Base-by-base conservation (phyloP, 116 monocot genomes). In the Papilionanthe hybrid region DNA sequence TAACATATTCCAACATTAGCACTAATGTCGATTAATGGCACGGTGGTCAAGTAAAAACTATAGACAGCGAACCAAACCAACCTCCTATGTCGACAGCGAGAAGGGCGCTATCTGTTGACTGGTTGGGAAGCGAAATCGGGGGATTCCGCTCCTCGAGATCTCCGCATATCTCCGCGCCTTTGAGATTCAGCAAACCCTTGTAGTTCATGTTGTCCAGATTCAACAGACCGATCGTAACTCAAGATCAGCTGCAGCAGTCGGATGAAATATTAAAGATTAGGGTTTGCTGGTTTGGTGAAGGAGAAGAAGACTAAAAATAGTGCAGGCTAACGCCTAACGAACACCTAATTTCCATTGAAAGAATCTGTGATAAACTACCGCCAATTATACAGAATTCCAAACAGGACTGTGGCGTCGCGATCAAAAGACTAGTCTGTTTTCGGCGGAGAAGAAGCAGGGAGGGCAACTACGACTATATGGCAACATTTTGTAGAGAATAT, bases 61-160 rank as follows among this genome's bases (percentile, higher is more conserved):
- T 7, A n/a, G 9, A 37, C 22, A 56, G 1, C 23, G 42, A 72
- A 29, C 72, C 8, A 77, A 79, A 42, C 42, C 27, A 42, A 89
- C 91, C 91, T 86, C 91, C 91, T 28, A 91, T 91, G 79, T 91
- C 91, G 41, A 91, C 87, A 18, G 91, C 85, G 43, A 89, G 78
- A 29, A 91, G 85, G 43, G 85, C 49, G 9, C 72, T 13, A 58
- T 84, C 76, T 2, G 89, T 75, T 27, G 85, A 45, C 69, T 87
- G 89, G 27, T 79, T 83, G 55, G 91, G 91, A 53, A 91, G 85
- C 45, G 17, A 68, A 69, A 91, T 89, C 11, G 83, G 87, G 5
- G 91, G 91, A 60, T 89, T 87, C 75, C 89, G 73, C 77, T 89
- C 89, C 22, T 81, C 85, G 23, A 73, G 23, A 17, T 79, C 87